phyloP scores from a whole-genome alignment of 2,329 filamentous ascomycete genomes.

The Ophiostoma populinum region DNA sequence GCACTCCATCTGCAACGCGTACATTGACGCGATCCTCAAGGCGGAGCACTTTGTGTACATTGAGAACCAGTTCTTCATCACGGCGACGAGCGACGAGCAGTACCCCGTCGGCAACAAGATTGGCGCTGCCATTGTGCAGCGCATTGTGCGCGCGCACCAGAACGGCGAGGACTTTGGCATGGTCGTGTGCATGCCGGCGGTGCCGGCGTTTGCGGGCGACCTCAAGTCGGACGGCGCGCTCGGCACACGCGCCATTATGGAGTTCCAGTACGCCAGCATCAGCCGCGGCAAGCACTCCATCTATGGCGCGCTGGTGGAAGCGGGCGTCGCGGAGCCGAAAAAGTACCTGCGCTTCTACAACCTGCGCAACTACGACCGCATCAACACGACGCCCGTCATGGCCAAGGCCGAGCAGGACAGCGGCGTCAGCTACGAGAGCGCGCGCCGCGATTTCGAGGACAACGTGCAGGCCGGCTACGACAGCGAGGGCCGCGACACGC shows the following conservation, averaged over 20 bases:
- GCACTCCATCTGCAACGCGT: conserved; percentile 78
- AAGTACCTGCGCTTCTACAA: conserved; percentile 76
- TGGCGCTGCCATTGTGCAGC: conserved; percentile 60
- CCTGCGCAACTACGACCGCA: conserved; percentile 66
- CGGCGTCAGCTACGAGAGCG: conserved; percentile 51
- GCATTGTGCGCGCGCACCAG: conserved; percentile 53
- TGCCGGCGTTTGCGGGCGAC: conserved; percentile 71
- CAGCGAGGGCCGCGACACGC: conserved; percentile 9
- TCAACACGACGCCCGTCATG: conserved; percentile 53
- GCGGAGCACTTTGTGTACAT: conserved; percentile 64
- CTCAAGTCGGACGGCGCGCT: conserved; percentile 54
- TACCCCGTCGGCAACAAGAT: conserved; percentile 62
- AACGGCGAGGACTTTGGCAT: conserved; percentile 53
- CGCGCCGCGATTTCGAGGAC: conserved; percentile 45
- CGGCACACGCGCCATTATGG: conserved; percentile 72
- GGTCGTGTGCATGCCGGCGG: conserved; percentile 60
- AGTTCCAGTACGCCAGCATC: conserved; percentile 71
- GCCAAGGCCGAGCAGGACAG: conserved; percentile 39
- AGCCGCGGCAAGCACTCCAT: conserved; percentile 62
- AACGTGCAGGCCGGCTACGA: conserved; percentile 30
- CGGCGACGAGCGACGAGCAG: conserved; percentile 53
- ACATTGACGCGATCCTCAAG: conserved; percentile 51
- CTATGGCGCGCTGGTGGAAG: conserved; percentile 48
- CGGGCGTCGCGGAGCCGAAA: conserved; percentile 48
- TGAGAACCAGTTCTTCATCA: conserved; percentile 83